A percentile compares a stretch with the other conserved stretches of the same genome.
phyloP scores from a whole-genome alignment of 2,329 filamentous ascomycete genomes.

The Cyanodermella asteris region DNA sequence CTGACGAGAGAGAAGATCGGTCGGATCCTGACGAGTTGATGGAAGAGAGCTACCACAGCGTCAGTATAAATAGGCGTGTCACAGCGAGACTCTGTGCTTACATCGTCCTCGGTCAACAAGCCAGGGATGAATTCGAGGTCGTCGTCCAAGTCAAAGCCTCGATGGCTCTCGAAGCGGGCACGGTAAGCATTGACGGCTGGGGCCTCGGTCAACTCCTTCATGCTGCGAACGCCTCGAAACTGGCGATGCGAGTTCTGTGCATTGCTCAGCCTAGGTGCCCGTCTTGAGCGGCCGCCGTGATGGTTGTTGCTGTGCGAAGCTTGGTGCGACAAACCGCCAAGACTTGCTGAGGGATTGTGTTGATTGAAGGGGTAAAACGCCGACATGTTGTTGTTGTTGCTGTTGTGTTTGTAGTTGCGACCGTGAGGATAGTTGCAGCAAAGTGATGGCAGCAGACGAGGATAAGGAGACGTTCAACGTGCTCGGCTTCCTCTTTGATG shows the following conservation, averaged over 20 bases:
- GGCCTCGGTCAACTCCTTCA: constrained; percentile 28
- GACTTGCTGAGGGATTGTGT: constrained; percentile 16
- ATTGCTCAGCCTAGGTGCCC: constrained; percentile 59
- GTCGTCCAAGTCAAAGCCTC: constrained; percentile 32
- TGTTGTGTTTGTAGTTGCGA: no score
- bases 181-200: constrained; percentile 25
- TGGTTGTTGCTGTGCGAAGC: constrained; percentile 44
- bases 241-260: constrained; percentile 71
- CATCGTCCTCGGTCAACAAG: constrained; percentile 30
- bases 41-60: constrained; percentile 48
- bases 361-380: constrained; percentile 23
- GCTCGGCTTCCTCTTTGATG: no score
- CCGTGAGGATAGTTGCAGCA: no score
- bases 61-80: constrained; percentile 10
- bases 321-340: constrained; percentile 18
- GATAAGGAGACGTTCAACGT: no score
- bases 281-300: constrained; percentile 65
- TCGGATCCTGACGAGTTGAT: constrained; percentile 81
- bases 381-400: no score
- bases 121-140: constrained; percentile 34
- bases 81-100: constrained; percentile 5
- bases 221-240: constrained; percentile 48
- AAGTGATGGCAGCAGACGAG: no score
- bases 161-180: constrained; percentile 29
- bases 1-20: constrained; percentile 82